These are phyloP conservation scores for Cordyceps tenuipes DNA, from an alignment of 2,329 filamentous ascomycete species.

Conservation along the genomic window DNA sequence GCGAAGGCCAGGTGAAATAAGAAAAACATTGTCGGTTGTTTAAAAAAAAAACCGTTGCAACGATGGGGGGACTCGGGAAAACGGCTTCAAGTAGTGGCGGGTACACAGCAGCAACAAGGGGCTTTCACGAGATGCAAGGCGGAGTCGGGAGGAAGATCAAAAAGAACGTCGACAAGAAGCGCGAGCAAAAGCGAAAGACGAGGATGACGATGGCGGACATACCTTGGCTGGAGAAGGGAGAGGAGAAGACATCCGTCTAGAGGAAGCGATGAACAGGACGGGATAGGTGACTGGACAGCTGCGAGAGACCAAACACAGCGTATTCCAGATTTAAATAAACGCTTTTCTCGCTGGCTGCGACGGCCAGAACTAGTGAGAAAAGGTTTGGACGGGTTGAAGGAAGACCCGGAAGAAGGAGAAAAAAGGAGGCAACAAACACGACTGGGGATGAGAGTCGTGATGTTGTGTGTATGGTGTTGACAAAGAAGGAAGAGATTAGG, in stretches of 20 bases:
- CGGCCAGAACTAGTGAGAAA: conserved; percentile 10
- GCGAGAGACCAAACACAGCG: not conserved
- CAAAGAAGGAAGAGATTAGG: conserved; percentile 1
- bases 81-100: not conserved
- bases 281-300: not conserved
- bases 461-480: conserved; percentile 9
- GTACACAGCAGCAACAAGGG: conserved; percentile 1
- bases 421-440: conserved; percentile 1
- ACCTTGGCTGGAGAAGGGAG: conserved; percentile 11
- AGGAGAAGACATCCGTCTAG: conserved; percentile 7
- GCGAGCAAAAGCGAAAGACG: not conserved
- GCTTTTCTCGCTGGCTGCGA: conserved; percentile 8
- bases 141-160: not conserved
- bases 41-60: not conserved
- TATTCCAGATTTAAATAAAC: not conserved
- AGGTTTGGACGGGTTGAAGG: not conserved
- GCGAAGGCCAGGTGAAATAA: not conserved
- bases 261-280: not conserved
- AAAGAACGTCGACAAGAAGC: not conserved
- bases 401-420: not conserved
- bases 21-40: not conserved
- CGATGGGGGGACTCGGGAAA: conserved; percentile 1
- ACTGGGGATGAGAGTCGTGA: conserved; percentile 9
- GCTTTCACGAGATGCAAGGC: not conserved
- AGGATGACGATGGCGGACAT: not conserved